Evolutionary conservation across 129 eudicot species (phyloP).

Genomic region (Centaurea solstitialis): DNA sequence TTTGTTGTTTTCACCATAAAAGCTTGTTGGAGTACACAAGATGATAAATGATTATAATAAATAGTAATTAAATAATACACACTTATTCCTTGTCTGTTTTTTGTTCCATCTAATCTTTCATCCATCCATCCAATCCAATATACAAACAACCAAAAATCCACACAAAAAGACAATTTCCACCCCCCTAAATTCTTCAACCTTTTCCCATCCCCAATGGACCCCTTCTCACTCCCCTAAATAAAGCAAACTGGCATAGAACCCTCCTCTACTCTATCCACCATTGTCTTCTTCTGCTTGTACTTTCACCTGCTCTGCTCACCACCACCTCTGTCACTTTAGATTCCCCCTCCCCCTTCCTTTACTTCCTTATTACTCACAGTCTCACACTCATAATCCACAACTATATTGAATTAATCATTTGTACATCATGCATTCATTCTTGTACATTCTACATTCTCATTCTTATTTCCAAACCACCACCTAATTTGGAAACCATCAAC

Average conservation of each 20-base stretch:
- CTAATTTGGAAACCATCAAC: slow-evolving; percentile 1
- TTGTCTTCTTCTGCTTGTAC: slow-evolving; percentile 19
- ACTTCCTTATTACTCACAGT: too few species aligned
- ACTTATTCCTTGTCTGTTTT: not conserved
- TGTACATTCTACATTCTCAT: not conserved
- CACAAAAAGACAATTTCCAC: slow-evolving; percentile 21
- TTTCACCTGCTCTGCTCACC: slow-evolving; percentile 11
- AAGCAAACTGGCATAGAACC: slow-evolving; percentile 17
- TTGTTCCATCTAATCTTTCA: not conserved
- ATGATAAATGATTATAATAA: not conserved
- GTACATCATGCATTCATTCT: not conserved
- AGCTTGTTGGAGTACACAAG: not conserved
- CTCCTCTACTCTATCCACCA: slow-evolving; percentile 1
- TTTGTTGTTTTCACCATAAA: not conserved
- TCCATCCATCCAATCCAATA: not conserved
- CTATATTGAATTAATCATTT: not conserved
- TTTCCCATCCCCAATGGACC: slow-evolving; percentile 9
- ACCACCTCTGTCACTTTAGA: slow-evolving; percentile 2
- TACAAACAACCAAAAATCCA: slow-evolving; percentile 11
- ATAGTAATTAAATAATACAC: not conserved
- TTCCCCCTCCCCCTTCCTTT: too few species aligned
- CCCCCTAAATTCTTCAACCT: slow-evolving; percentile 29
- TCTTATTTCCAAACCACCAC: not conserved
- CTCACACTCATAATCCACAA: not conserved
- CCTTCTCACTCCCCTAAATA: not conserved